A percentile compares a stretch with the other conserved stretches of the same genome.
phyloP scores from a whole-genome alignment of 257 asterid genomes.

The Solanum arcanum region DNA sequence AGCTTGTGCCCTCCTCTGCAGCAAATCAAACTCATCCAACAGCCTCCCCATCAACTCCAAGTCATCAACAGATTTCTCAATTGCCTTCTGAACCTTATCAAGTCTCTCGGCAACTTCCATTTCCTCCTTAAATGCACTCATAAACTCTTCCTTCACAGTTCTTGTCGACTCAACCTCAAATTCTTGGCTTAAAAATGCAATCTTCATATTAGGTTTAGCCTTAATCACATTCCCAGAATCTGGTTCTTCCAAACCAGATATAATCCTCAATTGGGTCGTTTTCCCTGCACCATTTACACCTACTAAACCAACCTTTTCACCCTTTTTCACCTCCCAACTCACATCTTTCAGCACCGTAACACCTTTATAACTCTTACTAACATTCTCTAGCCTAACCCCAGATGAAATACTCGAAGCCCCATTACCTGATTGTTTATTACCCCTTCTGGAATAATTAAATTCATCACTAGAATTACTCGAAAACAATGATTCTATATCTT shows the following conservation, averaged over 20 bases:
- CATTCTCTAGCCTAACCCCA: conserved; percentile 77
- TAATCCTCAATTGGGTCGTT: conserved; percentile 88
- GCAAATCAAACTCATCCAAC: conserved; percentile 93
- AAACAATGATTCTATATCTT: conserved; percentile 64
- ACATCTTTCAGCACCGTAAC: conserved; percentile 73
- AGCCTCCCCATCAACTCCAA: conserved; percentile 94
- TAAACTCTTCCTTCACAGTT: conserved; percentile 83
- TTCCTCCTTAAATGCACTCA: conserved; percentile 94
- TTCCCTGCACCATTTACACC: conserved; percentile 99
- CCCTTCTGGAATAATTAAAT: conserved; percentile 27
- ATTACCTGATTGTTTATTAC: conserved; percentile 19
- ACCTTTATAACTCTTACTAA: conserved; percentile 75
- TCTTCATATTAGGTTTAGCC: conserved; percentile 72
- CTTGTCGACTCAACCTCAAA: conserved; percentile 70
- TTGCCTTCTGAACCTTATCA: conserved; percentile 90
- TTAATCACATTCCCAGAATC: conserved; percentile 87
- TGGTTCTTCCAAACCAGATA: conserved; percentile 81
- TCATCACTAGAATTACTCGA: conserved; percentile 23
- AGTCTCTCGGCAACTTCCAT: conserved; percentile 82
- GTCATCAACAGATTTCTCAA: conserved; percentile 87
- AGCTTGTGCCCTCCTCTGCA: conserved; percentile 95
- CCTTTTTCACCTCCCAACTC: conserved; percentile 92
- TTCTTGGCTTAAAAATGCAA: conserved; percentile 83
- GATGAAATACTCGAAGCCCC: conserved; percentile 88
- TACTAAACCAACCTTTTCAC: conserved; percentile 87